Evolutionary conservation across 2,329 filamentous ascomycete genomes (phyloP), one percentile per base, ranked within the genome.

Genomic region (Claviceps sp.): DNA sequence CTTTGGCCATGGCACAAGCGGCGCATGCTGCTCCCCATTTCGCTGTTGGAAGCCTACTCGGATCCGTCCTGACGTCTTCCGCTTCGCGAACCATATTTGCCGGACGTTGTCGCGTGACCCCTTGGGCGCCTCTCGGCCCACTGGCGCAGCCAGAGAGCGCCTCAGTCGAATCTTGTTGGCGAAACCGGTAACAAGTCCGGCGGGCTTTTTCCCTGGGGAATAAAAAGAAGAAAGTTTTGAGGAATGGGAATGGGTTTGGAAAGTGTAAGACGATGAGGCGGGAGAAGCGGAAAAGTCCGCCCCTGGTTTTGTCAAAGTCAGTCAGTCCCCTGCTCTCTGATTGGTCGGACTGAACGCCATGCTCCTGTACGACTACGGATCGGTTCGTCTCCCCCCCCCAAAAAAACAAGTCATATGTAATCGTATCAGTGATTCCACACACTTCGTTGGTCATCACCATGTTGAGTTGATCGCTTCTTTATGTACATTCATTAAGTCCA

Each of bases 1-100:
- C 72, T 56, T 76, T 76, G 37, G 74, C 71, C 13, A 67, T 63
- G 6, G 74, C 72, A 56, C 74, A 76, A 1, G 71, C 63, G 5
- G 71, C 65, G 48, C 73, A 76, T 1, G 73, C 73, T 4, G 72
- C 72, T 16, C 73, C 73, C 73, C 73, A 76, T 72, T 67, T 69
- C 34, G 67, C 67, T 53, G 66, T 66, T 16, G 67, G 59, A 34
- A 65, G 59, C 57, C 66, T 67, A 22, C 58, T 61, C 48, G 62
- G 54, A 30, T 61, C 58, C 14, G 55, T 37, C 14, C 37, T 42
- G 13, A 40, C 44, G 26, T 52, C 50, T 5, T 26, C 48, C 14
- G 38, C 44, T 47, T 46, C 45, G 50, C 50, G 43, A 38, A 45
- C 44, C 41, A 50, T 54, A 46, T 50, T 50, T 22, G 37, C 40